Conservation (phyloP, 805 yeast genomes). For the Yarrowia keelungensis region DNA sequence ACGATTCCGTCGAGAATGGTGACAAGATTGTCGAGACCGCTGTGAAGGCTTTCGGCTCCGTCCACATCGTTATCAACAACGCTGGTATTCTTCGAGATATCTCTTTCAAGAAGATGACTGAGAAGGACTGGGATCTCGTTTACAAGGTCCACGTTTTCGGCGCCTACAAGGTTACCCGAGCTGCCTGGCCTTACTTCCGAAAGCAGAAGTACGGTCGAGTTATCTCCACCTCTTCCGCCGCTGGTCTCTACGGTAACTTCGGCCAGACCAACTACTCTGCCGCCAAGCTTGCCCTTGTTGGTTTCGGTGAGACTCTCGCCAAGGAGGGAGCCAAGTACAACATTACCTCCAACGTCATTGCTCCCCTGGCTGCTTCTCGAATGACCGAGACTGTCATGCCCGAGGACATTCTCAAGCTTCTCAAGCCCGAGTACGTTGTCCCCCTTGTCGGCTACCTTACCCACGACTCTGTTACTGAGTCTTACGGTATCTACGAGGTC, state of each 20-base stretch:
- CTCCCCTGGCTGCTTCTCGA: constrained; percentile 93
- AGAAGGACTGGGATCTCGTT: constrained; percentile 77
- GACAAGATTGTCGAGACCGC: constrained; percentile 87
- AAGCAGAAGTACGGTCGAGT: constrained; percentile 88
- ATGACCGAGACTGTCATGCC: constrained; percentile 94
- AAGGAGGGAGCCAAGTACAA: constrained; percentile 90
- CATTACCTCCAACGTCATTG: constrained; percentile 84
- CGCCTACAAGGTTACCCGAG: constrained; percentile 79
- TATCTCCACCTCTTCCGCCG: constrained; percentile 94
- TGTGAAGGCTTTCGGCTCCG: constrained; percentile 82
- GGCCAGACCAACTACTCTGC: constrained; percentile 97
- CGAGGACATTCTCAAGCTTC: constrained; percentile 76
- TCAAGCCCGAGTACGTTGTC: constrained; percentile 88
- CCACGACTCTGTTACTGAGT: constrained; percentile 66
- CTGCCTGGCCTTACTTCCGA: constrained; percentile 91
- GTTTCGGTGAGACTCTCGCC: constrained; percentile 91
- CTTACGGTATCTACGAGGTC: constrained; percentile 83
- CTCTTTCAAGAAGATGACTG: constrained; percentile 84
- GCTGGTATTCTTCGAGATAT: constrained; percentile 95
- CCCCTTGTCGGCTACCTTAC: constrained; percentile 85
- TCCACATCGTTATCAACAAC: constrained; percentile 87
- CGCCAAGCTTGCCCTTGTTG: constrained; percentile 88
- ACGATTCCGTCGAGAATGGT: constrained; percentile 87
- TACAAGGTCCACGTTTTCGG: constrained; percentile 90
- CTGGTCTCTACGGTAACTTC: constrained; percentile 95